These are phyloP conservation scores for Jimgerdemannia lactiflua DNA, from an alignment of 192 early-diverging fungal genomes.

Conservation along the genomic window DNA sequence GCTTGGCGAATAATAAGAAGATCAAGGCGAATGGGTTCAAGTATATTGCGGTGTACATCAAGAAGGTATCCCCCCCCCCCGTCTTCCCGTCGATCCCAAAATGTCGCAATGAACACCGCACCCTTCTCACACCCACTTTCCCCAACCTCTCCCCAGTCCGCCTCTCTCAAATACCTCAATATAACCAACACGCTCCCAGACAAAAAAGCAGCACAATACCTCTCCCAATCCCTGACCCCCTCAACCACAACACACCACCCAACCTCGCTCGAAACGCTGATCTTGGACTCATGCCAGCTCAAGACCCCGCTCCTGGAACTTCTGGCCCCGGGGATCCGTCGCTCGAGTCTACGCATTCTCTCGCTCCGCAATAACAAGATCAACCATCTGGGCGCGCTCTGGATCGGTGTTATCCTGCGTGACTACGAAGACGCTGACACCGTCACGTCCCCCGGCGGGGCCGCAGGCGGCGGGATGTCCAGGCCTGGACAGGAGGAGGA, in stretches of 20 bases:
- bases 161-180: conserved; percentile 60
- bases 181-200: conserved; percentile 69
- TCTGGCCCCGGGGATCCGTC: conserved; percentile 38
- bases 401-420: conserved; percentile 52
- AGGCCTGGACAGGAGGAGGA: too few species aligned
- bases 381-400: conserved; percentile 39
- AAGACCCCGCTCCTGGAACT: conserved; percentile 10
- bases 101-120: neutral
- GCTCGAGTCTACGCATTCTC: conserved; percentile 35
- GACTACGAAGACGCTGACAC: conserved; percentile 39
- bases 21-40: conserved; percentile 70
- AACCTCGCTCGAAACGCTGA: conserved; percentile 6
- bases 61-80: conserved; percentile 41
- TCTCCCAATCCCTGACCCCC: conserved; percentile 58
- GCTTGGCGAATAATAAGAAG: conserved; percentile 64
- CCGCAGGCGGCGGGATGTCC: too few species aligned
- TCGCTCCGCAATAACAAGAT: conserved; percentile 48
- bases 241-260: neutral
- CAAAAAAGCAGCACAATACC: conserved; percentile 61
- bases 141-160: conserved; percentile 42
- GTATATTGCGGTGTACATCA: conserved; percentile 70
- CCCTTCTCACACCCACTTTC: too few species aligned
- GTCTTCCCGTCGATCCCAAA: neutral
- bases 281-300: conserved; percentile 22
- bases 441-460: neutral